Conservation (phyloP, 805 yeast species). For the Myxozyma vanderwaltii region DNA sequence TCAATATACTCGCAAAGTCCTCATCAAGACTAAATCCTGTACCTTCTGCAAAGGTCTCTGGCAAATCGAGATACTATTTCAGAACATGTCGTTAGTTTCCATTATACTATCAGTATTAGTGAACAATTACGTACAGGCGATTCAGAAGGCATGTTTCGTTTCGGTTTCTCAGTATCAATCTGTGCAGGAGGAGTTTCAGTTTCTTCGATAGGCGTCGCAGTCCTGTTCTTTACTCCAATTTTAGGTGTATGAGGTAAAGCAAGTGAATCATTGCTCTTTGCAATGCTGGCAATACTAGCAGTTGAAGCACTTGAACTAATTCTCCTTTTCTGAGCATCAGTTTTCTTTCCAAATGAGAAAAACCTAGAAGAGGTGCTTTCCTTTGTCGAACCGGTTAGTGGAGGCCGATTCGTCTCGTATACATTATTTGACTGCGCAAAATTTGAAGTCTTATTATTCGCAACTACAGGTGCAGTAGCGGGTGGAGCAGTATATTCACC, state of each 20-base stretch:
- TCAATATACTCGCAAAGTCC: slow-evolving; percentile 32
- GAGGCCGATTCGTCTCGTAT: not conserved
- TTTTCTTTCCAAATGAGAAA: slow-evolving; percentile 8
- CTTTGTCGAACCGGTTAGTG: too few species aligned
- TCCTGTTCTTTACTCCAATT: not conserved
- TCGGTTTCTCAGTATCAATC: not conserved
- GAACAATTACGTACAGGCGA: slow-evolving; percentile 9
- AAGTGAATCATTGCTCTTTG: not conserved
- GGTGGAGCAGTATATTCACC: too few species aligned
- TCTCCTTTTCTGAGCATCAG: not conserved
- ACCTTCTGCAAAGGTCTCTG: slow-evolving; percentile 5
- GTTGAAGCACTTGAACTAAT: slow-evolving; percentile 2
- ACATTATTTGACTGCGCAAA: not conserved
- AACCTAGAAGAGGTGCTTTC: not conserved
- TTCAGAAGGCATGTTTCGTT: not conserved
- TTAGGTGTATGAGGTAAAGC: not conserved
- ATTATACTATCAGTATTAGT: too few species aligned
- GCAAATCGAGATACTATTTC: slow-evolving; percentile 7
- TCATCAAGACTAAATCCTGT: slow-evolving; percentile 34
- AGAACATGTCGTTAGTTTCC: not conserved
- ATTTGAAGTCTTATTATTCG: not conserved
- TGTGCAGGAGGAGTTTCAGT: not conserved
- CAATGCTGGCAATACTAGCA: not conserved
- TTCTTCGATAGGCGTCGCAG: not conserved
- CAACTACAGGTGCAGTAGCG: not conserved